Evolutionary conservation across 192 early-diverging fungal species (phyloP).

Genomic region (Coemansia sp.): DNA sequence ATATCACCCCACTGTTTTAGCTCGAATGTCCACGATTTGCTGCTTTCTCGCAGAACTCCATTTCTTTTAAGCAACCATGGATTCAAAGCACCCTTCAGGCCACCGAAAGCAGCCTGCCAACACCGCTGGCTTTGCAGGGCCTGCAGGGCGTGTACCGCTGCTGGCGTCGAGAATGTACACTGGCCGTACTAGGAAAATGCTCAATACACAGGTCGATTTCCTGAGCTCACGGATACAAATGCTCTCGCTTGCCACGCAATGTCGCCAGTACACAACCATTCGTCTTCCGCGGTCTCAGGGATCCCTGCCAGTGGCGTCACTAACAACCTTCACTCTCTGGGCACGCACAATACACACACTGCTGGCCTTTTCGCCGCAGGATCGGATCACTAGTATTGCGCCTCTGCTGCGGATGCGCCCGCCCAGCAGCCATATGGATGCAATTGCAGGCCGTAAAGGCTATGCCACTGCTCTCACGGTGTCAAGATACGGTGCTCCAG

Average conservation of each 20-base stretch:
- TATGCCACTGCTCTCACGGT: too few relatives aligned
- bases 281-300: conserved; percentile 28
- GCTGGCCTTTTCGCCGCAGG: conserved; percentile 33
- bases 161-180: conserved; percentile 3
- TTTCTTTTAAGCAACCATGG: too few relatives aligned
- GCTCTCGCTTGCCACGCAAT: conserved; percentile 33
- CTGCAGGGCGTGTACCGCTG: conserved; percentile 2
- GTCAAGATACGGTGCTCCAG: neutral
- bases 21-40: too few relatives aligned
- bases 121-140: too few relatives aligned
- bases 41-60: too few relatives aligned
- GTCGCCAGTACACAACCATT: conserved; percentile 31
- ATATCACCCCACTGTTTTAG: too few relatives aligned
- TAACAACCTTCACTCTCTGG: conserved; percentile 39
- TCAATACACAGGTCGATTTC: conserved; percentile 14
- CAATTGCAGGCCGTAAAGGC: too few relatives aligned
- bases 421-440: too few relatives aligned
- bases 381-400: conserved; percentile 32
- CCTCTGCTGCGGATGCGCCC: conserved; percentile 19
- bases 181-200: conserved; percentile 20
- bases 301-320: conserved; percentile 26
- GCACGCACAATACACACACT: conserved; percentile 38
- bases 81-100: neutral
- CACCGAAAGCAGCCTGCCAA: neutral
- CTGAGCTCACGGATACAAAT: conserved; percentile 41